Base-by-base conservation (phyloP, 441 rosid genomes). In the Gossypium lobatum region DNA sequence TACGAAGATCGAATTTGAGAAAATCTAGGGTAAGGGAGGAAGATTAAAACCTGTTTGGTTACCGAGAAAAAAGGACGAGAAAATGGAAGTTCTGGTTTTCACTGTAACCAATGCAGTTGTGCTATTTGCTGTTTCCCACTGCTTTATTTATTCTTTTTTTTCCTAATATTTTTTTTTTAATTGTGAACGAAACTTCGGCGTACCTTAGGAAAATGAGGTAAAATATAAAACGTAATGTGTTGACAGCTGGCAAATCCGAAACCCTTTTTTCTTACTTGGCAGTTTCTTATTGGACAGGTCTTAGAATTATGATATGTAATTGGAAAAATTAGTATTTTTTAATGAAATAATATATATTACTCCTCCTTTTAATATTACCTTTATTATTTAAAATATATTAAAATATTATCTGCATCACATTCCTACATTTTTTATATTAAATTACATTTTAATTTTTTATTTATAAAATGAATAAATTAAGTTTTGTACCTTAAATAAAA, bases 121-220 rank as follows among this genome's bases (percentile, higher is more conserved):
- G 65, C 68, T 31, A 0, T 7, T 3, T 55, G 61, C 10, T 55
- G 28, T 20, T 55, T 10, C 63, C 52, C 63, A 70, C 28, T 11
- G 3, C 45, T 17, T 34, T 55, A 67, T 50, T 25, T 2, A 45
- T 42, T 42, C 4, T 25, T 25, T 25, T 18, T 1, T 39, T 2
- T 5, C 4, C 61, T 20, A 4, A 2, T 18, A 26, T 28, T 0
- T 3, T 26, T 14, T 6, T 28, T 26, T 14, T 2, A 21, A 59
- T 4, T 16, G 11, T 5, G 37, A 42, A 54, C 45, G 80, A 69
- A 73, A 52, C 42, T 62, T 78, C 77, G 1, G n/a, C 5, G 80
- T 14, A 69, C 13, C 59, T 39, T 20, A 1, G 61, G 13, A 2
- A 2, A 8, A 8, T 55, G 61, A 55, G 61, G 28, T 1, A 20